phyloP scores from a whole-genome alignment of 495 filamentous ascomycete species.

The Aspergillus leporis region DNA sequence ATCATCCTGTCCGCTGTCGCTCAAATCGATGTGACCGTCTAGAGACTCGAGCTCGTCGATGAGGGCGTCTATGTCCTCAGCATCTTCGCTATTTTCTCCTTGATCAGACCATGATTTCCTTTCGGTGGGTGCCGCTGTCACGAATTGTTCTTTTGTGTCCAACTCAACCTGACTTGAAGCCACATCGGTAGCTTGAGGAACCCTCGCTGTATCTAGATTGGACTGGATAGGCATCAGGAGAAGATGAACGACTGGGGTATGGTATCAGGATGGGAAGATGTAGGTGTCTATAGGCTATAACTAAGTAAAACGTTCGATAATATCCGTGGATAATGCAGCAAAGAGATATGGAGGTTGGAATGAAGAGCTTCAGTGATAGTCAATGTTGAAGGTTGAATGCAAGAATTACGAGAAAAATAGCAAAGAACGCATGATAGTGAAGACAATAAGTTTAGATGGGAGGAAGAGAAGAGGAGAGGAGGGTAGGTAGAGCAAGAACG shows the following conservation, averaged over 20 bases:
- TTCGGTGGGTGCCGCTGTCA: background rate
- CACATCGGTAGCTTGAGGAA: background rate
- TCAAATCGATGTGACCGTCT: slow-evolving; percentile 64
- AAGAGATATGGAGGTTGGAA: background rate
- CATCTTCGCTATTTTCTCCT: slow-evolving; percentile 65
- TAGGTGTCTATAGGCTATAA: background rate
- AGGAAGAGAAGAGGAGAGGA: background rate
- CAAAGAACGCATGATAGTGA: too few species aligned
- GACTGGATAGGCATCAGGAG: background rate
- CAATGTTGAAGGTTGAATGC: background rate
- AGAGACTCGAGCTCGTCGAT: slow-evolving; percentile 81
- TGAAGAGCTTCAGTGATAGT: background rate
- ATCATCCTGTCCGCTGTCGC: slow-evolving; percentile 44
- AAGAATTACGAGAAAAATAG: background rate
- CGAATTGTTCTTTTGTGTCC: background rate
- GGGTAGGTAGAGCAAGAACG: too few species aligned
- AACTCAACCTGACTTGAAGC: background rate
- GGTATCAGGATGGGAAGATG: background rate
- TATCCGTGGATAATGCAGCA: background rate
- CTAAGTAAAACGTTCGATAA: background rate
- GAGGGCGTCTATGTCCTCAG: slow-evolving; percentile 71
- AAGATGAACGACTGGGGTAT: background rate
- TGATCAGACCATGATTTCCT: background rate
- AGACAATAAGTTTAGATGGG: background rate
- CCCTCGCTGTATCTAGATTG: background rate